Evolutionary conservation across 495 filamentous ascomycete genomes (phyloP), one percentile per base, ranked within the genome.

Genomic region (Podospora sp.): DNA sequence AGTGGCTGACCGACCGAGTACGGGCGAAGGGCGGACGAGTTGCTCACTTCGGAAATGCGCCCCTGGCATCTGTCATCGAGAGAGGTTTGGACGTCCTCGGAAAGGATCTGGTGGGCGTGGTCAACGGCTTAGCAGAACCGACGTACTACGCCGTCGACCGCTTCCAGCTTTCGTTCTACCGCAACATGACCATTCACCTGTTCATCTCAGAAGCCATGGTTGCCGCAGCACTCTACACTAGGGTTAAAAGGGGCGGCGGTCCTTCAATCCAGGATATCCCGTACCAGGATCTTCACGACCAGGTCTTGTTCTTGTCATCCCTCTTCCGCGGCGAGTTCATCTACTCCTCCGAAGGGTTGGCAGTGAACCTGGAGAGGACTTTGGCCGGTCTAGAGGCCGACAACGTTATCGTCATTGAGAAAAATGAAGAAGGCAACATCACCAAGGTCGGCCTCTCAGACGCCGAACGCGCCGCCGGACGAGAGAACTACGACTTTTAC

Each of bases 111-210:
- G 92, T 99, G 1, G 93, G 93, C 6, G 78, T 88, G 0, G 86
- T 96, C 0, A 82, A 88, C 53, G 92, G 89, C 2, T 78, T 99
- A 16, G 89, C 88, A 0, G 95, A 99, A 74, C 89, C 90, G 14
- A 97, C 94, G 0, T 97, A 91, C 75, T 96, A 91, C 71, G 94
- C 95, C 2, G 92, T 97, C 27, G 95, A 99, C 76, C 86, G 94
- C 60, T 99, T 99, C 80, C 94, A 98, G 72, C 86, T 99, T 9
- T 95, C 91, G 0, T 99, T 98, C 78, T 99, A 98, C 77, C 89
- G 95, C 51, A 99, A 99, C 76, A 97, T 97, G 94, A 96, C 93
- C 0, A 99, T 99, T 61, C 95, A 99, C 73, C 86, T 99, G 1
- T 99, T 99, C 76, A 94, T 98, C 62, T 89, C 91, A 0, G 92